phyloP scores from a whole-genome alignment of 495 filamentous ascomycete species.

The Lasiosphaeria miniovina region DNA sequence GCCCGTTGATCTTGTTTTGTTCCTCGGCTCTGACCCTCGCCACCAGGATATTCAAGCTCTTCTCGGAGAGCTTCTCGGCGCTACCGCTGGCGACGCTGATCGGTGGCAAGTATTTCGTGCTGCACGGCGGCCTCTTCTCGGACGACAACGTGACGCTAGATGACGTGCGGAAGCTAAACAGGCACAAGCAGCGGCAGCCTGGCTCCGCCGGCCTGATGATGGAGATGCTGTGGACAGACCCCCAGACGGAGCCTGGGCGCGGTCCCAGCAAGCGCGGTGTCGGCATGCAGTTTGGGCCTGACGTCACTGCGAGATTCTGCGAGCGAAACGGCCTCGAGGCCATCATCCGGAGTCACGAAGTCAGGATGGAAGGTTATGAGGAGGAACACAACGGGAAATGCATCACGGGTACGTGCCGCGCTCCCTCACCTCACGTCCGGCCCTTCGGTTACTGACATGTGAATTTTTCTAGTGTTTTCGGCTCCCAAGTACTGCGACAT shows the following conservation, averaged over 20 bases:
- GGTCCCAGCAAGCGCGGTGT: conserved; percentile 96
- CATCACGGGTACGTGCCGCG: conserved; percentile 68
- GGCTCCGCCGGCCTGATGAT: conserved; percentile 97
- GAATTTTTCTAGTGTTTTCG: conserved; percentile 69
- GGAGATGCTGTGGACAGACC: conserved; percentile 99
- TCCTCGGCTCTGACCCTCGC: conserved; percentile 16
- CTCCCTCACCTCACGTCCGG: background rate
- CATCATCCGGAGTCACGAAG: conserved; percentile 95
- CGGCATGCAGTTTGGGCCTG: conserved; percentile 92
- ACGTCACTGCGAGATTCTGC: conserved; percentile 96
- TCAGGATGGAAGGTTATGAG: conserved; percentile 96
- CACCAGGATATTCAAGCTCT: conserved; percentile 78
- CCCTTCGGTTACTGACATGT: background rate
- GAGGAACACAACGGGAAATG: conserved; percentile 95
- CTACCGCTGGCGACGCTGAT: conserved; percentile 90
- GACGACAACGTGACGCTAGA: conserved; percentile 91
- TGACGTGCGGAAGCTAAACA: conserved; percentile 87
- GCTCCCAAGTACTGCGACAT: conserved; percentile 97
- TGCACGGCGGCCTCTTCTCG: conserved; percentile 96
- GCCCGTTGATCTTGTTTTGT: background rate
- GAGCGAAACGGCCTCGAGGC: conserved; percentile 92
- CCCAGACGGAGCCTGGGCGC: conserved; percentile 77
- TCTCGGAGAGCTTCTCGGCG: conserved; percentile 97
- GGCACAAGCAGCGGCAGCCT: conserved; percentile 92
- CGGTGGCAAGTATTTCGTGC: conserved; percentile 84